Percentiles rank a stretch among this genome's conserved stretches.
phyloP scores from a whole-genome alignment of 441 rosid genomes.

The Erodium moschatum region DNA sequence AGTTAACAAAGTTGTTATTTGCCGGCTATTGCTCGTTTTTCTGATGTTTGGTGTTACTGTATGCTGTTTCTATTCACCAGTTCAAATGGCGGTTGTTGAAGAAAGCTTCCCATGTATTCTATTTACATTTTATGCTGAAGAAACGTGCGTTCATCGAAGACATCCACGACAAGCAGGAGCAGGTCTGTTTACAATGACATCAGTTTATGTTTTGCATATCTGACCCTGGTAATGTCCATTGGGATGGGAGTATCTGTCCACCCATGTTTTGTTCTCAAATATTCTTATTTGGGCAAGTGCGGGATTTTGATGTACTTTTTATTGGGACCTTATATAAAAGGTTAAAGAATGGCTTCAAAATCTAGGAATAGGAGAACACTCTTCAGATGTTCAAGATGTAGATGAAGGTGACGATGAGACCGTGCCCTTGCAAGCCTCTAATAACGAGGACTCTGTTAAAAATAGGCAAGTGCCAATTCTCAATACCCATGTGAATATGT shows the following conservation, averaged over 20 bases:
- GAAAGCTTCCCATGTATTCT: constrained; percentile 89
- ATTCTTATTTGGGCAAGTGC: constrained; percentile 23
- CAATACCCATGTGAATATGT: neutral
- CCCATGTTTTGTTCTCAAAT: constrained; percentile 1
- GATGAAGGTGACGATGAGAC: constrained; percentile 81
- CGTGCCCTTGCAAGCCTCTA: constrained; percentile 34
- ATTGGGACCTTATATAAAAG: constrained; percentile 52
- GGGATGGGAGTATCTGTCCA: neutral
- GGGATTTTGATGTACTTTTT: constrained; percentile 42
- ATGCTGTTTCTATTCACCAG: constrained; percentile 28
- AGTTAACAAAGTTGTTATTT: neutral
- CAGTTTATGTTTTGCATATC: neutral
- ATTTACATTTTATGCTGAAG: constrained; percentile 89
- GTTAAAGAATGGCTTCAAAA: constrained; percentile 99
- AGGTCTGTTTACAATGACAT: constrained; percentile 41
- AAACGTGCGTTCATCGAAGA: constrained; percentile 85
- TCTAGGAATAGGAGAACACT: constrained; percentile 94
- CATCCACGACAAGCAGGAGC: constrained; percentile 97
- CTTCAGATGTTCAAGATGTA: constrained; percentile 62
- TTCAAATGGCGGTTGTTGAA: constrained; percentile 83
- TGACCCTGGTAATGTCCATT: neutral
- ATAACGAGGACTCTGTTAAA: constrained; percentile 65
- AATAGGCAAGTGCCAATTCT: constrained; percentile 45
- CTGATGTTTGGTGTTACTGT: constrained; percentile 3
- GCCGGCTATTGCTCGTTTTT: too few relatives aligned